Percentiles rank a stretch among this genome's conserved stretches.
Evolutionary conservation across 2,329 filamentous ascomycete genomes (phyloP).

Genomic region (Paecilomyces fulvus): DNA sequence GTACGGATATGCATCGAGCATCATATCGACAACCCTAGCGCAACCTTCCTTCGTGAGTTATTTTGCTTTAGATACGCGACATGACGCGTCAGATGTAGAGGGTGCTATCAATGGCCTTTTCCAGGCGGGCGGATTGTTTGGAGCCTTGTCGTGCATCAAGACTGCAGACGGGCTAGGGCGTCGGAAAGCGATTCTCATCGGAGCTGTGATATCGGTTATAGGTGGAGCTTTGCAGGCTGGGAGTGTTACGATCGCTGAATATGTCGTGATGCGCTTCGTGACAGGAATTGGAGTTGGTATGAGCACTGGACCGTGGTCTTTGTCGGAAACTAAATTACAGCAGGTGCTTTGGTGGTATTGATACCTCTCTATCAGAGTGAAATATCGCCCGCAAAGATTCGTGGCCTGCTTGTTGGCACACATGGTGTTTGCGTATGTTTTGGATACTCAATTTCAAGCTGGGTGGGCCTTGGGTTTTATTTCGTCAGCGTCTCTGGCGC

Average conservation of each 20-base stretch:
- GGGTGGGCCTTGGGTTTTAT: conserved; percentile 19
- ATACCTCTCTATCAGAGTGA: conserved; percentile 17
- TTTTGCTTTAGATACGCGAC: conserved; percentile 3
- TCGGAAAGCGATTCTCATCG: conserved; percentile 3
- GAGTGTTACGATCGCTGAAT: conserved; percentile 6
- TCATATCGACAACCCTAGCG: conserved; percentile 6
- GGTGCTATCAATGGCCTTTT: conserved; percentile 7
- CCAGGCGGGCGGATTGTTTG: conserved; percentile 3
- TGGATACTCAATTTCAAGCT: conserved; percentile 15
- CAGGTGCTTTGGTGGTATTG: conserved; percentile 5
- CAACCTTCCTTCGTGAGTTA: conserved; percentile 6
- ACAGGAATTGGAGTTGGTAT: conserved; percentile 5
- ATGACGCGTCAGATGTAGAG: conserved; percentile 3
- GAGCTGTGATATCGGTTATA: conserved; percentile 1
- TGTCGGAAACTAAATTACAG: background rate
- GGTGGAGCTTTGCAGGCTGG: conserved; percentile 6
- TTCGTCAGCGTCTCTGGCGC: conserved; percentile 11
- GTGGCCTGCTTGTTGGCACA: conserved; percentile 15
- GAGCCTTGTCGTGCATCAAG: conserved; percentile 3
- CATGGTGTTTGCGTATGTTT: conserved; percentile 18
- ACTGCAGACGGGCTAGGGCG: conserved; percentile 3
- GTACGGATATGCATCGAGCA: conserved; percentile 5
- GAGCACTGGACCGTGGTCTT: background rate
- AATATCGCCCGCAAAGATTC: conserved; percentile 17
- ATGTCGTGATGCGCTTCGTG: conserved; percentile 4